Evolutionary conservation across 441 rosid species (phyloP), one percentile per base, ranked within the genome.

Genomic region (Pelargonium exstipulatum): DNA sequence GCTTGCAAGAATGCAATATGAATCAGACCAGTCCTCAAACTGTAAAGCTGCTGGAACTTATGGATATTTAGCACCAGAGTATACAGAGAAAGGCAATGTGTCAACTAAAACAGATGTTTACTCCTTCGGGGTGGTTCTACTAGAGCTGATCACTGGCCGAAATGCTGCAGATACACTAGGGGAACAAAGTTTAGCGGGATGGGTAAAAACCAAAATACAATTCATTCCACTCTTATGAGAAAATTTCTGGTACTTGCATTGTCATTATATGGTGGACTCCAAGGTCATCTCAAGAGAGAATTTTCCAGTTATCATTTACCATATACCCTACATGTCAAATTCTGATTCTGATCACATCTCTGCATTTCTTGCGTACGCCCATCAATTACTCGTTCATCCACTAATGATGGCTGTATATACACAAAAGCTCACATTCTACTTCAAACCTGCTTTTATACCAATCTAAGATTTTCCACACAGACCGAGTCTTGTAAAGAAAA

Each of bases 101-200:
- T 85, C 85, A 9, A 72, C 80, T 26, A 79, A 74, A 49, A 77
- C 85, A 18, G 91, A 87, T 78, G 85, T 87, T 40, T 85, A 82
- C 66, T 78, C 88, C 48, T 85, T 79, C n/a, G 85, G 88, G 3
- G 53, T 85, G 14, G 82, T 85, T 40, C 74, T 87, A 51, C 71
- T 87, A 12, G 85, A 83, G 81, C 77, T 84, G 65, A 75, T 80
- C 42, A 76, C 83, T 0, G 85, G 84, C 32, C 66, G 60, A 57
- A 71, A 32, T 64, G 69, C 71, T 61, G 60, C 72, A 37, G 73
- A 81, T 3, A 71, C 67, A 17, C 1, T 43, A 16, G 73, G 70
- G 4, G 69, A 37, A 35, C 70, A 69, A 62, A 63, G 69, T 67
- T 76, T 78, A 29, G 73, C 63, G 48, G 68, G 29, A 71, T 82